These are phyloP conservation scores for Dendrobium officinale DNA, from an alignment of 106 monocot species.

Conservation along the genomic window DNA sequence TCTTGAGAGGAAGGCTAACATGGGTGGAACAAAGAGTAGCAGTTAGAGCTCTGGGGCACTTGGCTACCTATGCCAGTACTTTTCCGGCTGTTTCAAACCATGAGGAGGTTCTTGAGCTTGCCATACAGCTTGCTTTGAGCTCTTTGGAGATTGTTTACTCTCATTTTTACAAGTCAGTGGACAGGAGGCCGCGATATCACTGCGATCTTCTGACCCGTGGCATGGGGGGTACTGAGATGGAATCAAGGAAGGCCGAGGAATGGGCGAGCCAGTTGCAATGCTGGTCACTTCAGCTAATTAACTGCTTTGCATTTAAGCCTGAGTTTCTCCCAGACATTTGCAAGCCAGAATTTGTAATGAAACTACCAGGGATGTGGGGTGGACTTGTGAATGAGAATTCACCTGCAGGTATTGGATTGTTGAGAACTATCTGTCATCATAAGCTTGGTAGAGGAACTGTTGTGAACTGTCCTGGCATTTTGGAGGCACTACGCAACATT, in stretches of 20 bases:
- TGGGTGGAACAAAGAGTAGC: slow-evolving; percentile 99
- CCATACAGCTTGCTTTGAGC: slow-evolving; percentile 83
- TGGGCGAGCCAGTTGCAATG: slow-evolving; percentile 99
- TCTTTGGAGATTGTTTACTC: slow-evolving; percentile 95
- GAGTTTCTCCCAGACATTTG: slow-evolving; percentile 93
- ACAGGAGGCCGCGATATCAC: slow-evolving; percentile 79
- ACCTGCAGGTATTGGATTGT: slow-evolving; percentile 91
- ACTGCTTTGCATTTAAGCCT: slow-evolving; percentile 98
- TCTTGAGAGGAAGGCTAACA: slow-evolving; percentile 87
- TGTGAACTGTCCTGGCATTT: slow-evolving; percentile 45
- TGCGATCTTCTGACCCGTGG: slow-evolving; percentile 98
- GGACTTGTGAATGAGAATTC: slow-evolving; percentile 97
- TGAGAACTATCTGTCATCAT: slow-evolving; percentile 89
- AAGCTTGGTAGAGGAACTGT: slow-evolving; percentile 75
- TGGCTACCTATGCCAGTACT: slow-evolving; percentile 85
- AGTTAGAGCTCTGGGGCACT: slow-evolving; percentile 87
- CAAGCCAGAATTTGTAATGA: slow-evolving; percentile 65
- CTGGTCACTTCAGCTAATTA: slow-evolving; percentile 98
- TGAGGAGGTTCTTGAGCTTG: slow-evolving; percentile 85
- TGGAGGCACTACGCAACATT: slow-evolving; percentile 88
- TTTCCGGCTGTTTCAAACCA: slow-evolving; percentile 80
- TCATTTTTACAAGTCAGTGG: slow-evolving; percentile 83
- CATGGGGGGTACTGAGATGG: slow-evolving; percentile 98
- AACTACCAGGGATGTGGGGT: slow-evolving; percentile 96
- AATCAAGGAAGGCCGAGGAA: slow-evolving; percentile 96